Evolutionary conservation across 2,329 filamentous ascomycete species (phyloP).

Genomic region (Aspergillus quadricinctus): DNA sequence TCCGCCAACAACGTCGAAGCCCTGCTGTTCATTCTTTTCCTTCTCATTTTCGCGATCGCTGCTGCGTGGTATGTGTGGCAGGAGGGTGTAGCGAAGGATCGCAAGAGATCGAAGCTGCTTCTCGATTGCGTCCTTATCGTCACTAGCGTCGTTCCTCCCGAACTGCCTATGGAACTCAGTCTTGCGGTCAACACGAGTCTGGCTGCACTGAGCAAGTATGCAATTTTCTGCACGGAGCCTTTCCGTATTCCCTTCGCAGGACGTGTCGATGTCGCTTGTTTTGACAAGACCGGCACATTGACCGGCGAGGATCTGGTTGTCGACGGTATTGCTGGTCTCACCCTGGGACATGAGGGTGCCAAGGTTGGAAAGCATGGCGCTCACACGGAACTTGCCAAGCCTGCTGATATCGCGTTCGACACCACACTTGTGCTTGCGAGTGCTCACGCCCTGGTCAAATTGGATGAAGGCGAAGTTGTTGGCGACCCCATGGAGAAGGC

Average conservation of each 20-base stretch:
- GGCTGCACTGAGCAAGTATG: conserved; percentile 87
- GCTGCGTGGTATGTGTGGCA: conserved; percentile 99
- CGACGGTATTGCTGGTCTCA: conserved; percentile 89
- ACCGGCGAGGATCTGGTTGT: conserved; percentile 96
- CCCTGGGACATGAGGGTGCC: conserved; percentile 63
- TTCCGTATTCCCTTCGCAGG: conserved; percentile 97
- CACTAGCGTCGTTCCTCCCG: conserved; percentile 96
- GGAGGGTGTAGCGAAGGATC: conserved; percentile 88
- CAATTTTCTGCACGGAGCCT: conserved; percentile 98
- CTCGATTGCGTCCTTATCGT: conserved; percentile 97
- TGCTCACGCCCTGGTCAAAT: conserved; percentile 89
- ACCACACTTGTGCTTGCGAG: conserved; percentile 92
- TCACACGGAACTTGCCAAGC: conserved; percentile 70
- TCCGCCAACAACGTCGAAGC: conserved; percentile 98
- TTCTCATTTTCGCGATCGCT: conserved; percentile 91
- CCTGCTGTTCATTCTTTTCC: conserved; percentile 94
- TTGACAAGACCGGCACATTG: conserved; percentile 96
- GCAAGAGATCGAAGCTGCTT: conserved; percentile 94
- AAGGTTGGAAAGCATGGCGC: conserved; percentile 73
- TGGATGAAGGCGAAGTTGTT: conserved; percentile 95
- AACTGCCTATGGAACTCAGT: conserved; percentile 96
- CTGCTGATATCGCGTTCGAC: conserved; percentile 67
- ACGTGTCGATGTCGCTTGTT: conserved; percentile 92
- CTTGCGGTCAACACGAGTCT: conserved; percentile 96
- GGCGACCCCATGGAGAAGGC: conserved; percentile 99